These are phyloP conservation scores for Aphanomyces invadans DNA, from an alignment of 352 stramenopile species.

Conservation along the genomic window DNA sequence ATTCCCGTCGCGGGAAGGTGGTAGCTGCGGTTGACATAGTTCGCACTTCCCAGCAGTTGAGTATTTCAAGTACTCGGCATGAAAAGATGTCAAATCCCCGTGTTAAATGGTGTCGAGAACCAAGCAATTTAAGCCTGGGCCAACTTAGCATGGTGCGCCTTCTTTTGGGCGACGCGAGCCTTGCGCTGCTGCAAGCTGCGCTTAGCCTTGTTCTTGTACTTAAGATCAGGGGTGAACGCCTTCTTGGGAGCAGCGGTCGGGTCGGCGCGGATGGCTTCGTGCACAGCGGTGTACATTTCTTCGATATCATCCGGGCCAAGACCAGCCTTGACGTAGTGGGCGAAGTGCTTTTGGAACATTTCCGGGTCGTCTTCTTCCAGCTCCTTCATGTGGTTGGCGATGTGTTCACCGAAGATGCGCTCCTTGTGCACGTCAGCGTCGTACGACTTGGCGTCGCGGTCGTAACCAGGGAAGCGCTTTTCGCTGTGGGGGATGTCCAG, in stretches of 20 bases:
- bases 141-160: constrained; percentile 70
- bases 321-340: constrained; percentile 90
- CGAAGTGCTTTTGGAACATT: constrained; percentile 97
- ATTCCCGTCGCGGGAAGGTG: too few species aligned
- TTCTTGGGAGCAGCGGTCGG: constrained; percentile 90
- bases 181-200: constrained; percentile 93
- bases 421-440: constrained; percentile 97
- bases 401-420: constrained; percentile 97
- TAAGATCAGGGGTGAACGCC: constrained; percentile 86
- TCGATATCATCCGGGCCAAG: constrained; percentile 89
- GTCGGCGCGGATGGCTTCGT: constrained; percentile 97
- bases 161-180: constrained; percentile 94
- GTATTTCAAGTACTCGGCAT: too few species aligned
- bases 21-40: too few species aligned
- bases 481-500: constrained; percentile 98
- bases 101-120: neutral
- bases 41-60: too few species aligned
- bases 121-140: neutral
- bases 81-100: constrained; percentile 20
- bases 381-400: constrained; percentile 99
- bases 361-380: constrained; percentile 98
- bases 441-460: constrained; percentile 97
- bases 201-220: constrained; percentile 92
- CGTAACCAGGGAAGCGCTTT: constrained; percentile 99
- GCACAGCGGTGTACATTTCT: constrained; percentile 90